Evolutionary conservation across 306 rosid species (phyloP).

Genomic region (Sicyos edulis): DNA sequence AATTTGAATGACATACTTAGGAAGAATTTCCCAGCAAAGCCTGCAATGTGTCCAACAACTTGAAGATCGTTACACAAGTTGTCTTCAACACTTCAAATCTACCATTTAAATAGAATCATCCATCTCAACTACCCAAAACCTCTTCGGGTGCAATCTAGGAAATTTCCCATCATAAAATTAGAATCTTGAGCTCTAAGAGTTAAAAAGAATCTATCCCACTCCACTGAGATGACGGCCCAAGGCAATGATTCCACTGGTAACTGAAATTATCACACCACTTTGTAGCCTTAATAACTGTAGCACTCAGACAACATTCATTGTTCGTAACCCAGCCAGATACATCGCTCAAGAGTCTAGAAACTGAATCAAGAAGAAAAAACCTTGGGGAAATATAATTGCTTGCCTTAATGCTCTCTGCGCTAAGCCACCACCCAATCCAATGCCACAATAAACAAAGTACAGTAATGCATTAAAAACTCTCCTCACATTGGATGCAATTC

Average conservation of each 20-base stretch:
- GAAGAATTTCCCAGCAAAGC: not conserved
- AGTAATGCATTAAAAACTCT: not conserved
- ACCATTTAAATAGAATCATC: not conserved
- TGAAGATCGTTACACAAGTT: not conserved
- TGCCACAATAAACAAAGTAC: not conserved
- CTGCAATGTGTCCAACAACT: conserved; percentile 1
- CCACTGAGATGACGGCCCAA: not conserved
- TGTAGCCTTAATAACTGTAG: not conserved
- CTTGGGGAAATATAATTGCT: not conserved
- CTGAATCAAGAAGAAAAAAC: not conserved
- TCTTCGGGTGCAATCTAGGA: conserved; percentile 1
- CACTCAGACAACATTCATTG: not conserved
- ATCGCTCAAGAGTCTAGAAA: conserved; percentile 4
- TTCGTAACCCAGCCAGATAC: not conserved
- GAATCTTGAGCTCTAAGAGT: not conserved
- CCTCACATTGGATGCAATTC: not conserved
- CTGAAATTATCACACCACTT: conserved; percentile 4
- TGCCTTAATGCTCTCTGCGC: not conserved
- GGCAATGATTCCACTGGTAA: not conserved
- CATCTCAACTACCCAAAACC: not conserved
- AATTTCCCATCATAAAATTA: not conserved
- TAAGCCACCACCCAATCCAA: not conserved
- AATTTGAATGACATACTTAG: not conserved
- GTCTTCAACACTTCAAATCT: not conserved
- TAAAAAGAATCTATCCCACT: not conserved